These are phyloP conservation scores for Cordyceps farinosa DNA, from an alignment of 2,329 filamentous ascomycete genomes.

Conservation along the genomic window DNA sequence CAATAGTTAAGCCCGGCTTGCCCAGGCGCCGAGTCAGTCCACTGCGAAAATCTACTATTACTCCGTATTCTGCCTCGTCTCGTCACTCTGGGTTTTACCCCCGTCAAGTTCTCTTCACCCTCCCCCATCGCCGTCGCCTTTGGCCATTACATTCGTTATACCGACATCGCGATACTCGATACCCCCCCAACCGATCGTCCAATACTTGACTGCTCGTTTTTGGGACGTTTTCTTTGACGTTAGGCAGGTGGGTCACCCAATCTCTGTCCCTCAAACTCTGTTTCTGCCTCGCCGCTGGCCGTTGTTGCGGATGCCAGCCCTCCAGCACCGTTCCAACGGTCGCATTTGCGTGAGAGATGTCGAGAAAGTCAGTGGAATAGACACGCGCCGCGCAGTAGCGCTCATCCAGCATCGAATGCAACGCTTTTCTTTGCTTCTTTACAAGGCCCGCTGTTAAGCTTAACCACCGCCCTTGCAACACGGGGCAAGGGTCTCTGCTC, in stretches of 20 bases:
- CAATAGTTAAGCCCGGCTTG: not conserved
- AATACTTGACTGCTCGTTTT: not conserved
- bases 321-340: not conserved
- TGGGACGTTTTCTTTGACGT: not conserved
- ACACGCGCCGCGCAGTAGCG: not conserved
- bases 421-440: conserved; percentile 3
- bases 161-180: not conserved
- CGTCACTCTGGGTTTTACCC: not conserved
- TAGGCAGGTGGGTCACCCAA: conserved; percentile 13
- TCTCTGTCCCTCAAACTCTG: not conserved
- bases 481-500: not conserved
- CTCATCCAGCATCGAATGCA: not conserved
- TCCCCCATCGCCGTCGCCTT: not conserved
- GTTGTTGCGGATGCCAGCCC: not conserved
- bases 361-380: not conserved
- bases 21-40: not conserved
- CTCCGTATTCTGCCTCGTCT: conserved; percentile 1
- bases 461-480: not conserved
- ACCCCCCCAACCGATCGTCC: not conserved
- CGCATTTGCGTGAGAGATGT: not conserved
- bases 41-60: not conserved
- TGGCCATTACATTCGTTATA: conserved; percentile 10
- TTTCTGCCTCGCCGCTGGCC: not conserved
- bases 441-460: not conserved
- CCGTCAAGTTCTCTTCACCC: not conserved